Evolutionary conservation across 2,329 filamentous ascomycete species (phyloP).

Genomic region (Beauveria pseudobassiana): DNA sequence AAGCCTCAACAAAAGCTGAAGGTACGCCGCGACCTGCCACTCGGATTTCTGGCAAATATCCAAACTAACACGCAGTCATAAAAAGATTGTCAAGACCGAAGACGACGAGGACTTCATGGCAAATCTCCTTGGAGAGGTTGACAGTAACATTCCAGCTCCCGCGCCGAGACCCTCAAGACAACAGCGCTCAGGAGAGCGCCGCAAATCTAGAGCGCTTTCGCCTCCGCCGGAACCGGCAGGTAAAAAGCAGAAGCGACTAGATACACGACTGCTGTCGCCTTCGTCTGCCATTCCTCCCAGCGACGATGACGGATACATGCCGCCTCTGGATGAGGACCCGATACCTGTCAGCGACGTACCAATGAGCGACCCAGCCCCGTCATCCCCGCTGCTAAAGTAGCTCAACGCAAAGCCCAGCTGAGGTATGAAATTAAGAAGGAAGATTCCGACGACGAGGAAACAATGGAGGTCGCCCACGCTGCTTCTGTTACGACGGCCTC

Average conservation of each 20-base stretch:
- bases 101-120: slow-evolving; percentile 86
- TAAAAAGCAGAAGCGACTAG: slow-evolving; percentile 51
- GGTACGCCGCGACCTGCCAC: slow-evolving; percentile 38
- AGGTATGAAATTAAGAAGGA: slow-evolving; percentile 51
- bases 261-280: slow-evolving; percentile 40
- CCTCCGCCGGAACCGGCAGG: slow-evolving; percentile 51
- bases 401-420: slow-evolving; percentile 58
- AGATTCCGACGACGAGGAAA: slow-evolving; percentile 69
- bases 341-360: slow-evolving; percentile 40
- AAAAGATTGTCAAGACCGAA: slow-evolving; percentile 66
- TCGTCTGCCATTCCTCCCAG: slow-evolving; percentile 34
- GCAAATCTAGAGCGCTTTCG: slow-evolving; percentile 73
- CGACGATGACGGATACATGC: slow-evolving; percentile 50
- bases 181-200: slow-evolving; percentile 66
- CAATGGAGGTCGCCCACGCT: slow-evolving; percentile 81
- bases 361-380: slow-evolving; percentile 83
- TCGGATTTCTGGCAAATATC: background rate
- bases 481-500: slow-evolving; percentile 60
- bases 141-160: slow-evolving; percentile 57
- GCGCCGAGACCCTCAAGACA: slow-evolving; percentile 52
- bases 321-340: slow-evolving; percentile 55
- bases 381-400: slow-evolving; percentile 74
- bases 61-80: slow-evolving; percentile 2
- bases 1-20: slow-evolving; percentile 70
- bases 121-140: slow-evolving; percentile 78